phyloP scores from a whole-genome alignment of 768 basidiomycete species.

The Pleurotus platypus region DNA sequence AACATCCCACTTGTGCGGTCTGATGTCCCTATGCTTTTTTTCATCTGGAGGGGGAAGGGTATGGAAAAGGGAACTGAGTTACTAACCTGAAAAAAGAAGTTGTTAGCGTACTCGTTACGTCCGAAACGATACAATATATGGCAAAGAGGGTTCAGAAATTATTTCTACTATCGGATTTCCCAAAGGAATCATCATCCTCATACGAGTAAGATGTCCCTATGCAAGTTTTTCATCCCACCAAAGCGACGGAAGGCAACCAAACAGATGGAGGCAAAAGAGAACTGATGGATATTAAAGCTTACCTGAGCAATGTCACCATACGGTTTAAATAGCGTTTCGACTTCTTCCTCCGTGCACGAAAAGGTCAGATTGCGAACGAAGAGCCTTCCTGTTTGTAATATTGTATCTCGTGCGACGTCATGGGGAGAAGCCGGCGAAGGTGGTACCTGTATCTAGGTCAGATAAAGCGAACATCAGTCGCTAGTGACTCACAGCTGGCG shows the following conservation, averaged over 20 bases:
- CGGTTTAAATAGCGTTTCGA: conserved; percentile 57
- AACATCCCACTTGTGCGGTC: conserved; percentile 48
- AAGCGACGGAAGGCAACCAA: not conserved
- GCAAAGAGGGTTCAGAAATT: conserved; percentile 30
- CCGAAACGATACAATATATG: not conserved
- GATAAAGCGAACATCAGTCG: not conserved
- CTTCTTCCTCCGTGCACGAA: conserved; percentile 69
- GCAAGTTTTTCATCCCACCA: conserved; percentile 12
- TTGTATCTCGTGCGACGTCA: conserved; percentile 45
- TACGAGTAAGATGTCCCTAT: conserved; percentile 17
- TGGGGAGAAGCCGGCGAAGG: conserved; percentile 9
- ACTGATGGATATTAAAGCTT: conserved; percentile 20
- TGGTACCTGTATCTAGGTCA: not conserved
- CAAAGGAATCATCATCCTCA: conserved; percentile 34
- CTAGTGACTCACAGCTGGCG: not conserved
- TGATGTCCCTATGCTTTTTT: conserved; percentile 62
- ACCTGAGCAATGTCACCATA: conserved; percentile 82
- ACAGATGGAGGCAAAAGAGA: conserved; percentile 8
- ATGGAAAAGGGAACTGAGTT: not conserved
- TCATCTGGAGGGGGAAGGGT: conserved; percentile 32
- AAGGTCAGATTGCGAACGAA: conserved; percentile 97
- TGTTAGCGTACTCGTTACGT: not conserved
- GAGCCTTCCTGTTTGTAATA: conserved; percentile 72
- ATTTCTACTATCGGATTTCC: conserved; percentile 60
- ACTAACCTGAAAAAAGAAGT: conserved; percentile 14